Evolutionary conservation across 2,329 filamentous ascomycete species (phyloP).

Genomic region (Xylaria multiplex): DNA sequence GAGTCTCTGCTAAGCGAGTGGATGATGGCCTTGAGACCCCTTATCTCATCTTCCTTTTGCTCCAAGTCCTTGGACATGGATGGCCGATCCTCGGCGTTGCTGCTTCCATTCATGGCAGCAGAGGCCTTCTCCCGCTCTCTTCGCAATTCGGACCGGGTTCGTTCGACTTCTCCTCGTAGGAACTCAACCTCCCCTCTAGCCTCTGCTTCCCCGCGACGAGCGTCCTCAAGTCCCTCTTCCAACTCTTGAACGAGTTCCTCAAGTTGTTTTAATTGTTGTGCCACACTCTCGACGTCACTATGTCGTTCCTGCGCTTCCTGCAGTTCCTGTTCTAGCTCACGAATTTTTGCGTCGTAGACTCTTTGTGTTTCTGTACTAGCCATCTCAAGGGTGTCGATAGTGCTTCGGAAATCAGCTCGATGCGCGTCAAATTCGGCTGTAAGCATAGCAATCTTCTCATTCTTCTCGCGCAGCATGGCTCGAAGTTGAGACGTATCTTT

Average conservation of each 20-base stretch:
- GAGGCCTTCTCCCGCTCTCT: constrained; percentile 87
- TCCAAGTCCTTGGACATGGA: constrained; percentile 79
- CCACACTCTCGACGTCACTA: constrained; percentile 91
- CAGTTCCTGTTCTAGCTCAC: constrained; percentile 84
- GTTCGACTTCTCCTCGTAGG: constrained; percentile 90
- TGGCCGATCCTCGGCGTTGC: constrained; percentile 54
- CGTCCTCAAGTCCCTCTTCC: constrained; percentile 95
- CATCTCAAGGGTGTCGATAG: constrained; percentile 94
- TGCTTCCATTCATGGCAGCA: constrained; percentile 64
- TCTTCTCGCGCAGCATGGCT: constrained; percentile 89
- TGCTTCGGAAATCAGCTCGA: constrained; percentile 93
- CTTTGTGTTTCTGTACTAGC: constrained; percentile 95
- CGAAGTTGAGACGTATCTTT: constrained; percentile 81
- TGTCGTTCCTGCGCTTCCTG: constrained; percentile 83
- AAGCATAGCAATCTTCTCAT: constrained; percentile 93
- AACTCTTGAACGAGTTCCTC: constrained; percentile 97
- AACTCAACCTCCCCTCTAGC: constrained; percentile 97
- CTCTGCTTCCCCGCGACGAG: constrained; percentile 91
- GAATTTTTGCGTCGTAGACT: constrained; percentile 93
- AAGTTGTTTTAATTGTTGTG: constrained; percentile 89
- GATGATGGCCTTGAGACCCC: constrained; percentile 96
- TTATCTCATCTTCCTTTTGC: constrained; percentile 96
- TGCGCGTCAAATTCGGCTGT: constrained; percentile 96
- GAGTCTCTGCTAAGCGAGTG: constrained; percentile 89
- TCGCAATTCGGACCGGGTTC: constrained; percentile 86